Base-by-base conservation (phyloP, 495 filamentous ascomycete genomes). In the Penicillium manginii region DNA sequence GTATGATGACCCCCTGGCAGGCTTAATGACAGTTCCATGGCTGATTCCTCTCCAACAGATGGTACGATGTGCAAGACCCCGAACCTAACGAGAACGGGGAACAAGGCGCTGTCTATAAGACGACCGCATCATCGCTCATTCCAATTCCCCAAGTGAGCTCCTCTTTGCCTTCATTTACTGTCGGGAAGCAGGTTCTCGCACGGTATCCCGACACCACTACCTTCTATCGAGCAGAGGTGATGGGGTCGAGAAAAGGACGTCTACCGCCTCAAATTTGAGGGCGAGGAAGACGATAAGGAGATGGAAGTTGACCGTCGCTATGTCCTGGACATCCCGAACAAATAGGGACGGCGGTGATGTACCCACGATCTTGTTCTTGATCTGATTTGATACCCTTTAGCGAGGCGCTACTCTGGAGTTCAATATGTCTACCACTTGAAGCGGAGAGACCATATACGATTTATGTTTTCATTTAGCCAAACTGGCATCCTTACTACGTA, bases 151-250 rank as follows among this genome's bases (percentile, higher is more conserved):
- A 76, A 9, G 71, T 78, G 47, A 80, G 70, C 48, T 74, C 78
- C 32, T 76, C 78, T 7, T 69, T 97, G 46, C 79, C 85, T 2
- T 83, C 88, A 11, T 93, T 93, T 64, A 80, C 93, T 1, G 75
- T 84, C 53, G 92, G 92, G 14, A 92, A 90, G 66, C 85, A 85
- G 21, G 91, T 96, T 29, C 75, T 96, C 52, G 91, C 91, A 0
- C 77, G 91, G 39, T 96, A 96, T 66, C 91, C 91, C 0, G 88
- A 92, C 55, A 99, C 96, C 10, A 97, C 94, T 2, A 97, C 93
- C 0, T 99, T 99, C 66, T 99, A 99, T 72, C 88, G 91, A 65
- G 94, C 96, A 11, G 93, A 97, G 61, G 93, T 98, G 17, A 92
- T 91, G 79, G 87, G 87, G 0, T 63, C 71, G 10, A 86, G 88